Conservation (phyloP, 352 stramenopile species). For the Phytophthora cactorum region DNA sequence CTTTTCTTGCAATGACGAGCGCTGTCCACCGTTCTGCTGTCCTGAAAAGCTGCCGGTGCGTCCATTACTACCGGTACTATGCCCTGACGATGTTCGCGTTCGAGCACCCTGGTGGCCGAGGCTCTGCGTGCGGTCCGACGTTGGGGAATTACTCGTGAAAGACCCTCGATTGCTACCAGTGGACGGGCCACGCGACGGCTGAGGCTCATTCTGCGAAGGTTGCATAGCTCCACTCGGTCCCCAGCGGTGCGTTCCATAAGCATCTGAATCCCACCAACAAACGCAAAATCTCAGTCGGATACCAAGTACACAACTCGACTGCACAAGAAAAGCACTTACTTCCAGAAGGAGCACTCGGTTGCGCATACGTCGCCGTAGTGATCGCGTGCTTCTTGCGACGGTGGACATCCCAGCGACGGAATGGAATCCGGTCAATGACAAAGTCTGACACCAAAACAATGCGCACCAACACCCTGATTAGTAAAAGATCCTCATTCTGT, state of each 20-base stretch:
- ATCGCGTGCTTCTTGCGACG: constrained; percentile 66
- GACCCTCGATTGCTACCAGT: constrained; percentile 34
- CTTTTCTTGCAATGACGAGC: constrained; percentile 37
- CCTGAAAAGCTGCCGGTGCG: constrained; percentile 36
- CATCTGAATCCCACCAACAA: constrained; percentile 24
- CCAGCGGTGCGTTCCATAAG: constrained; percentile 75
- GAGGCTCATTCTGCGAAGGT: constrained; percentile 34
- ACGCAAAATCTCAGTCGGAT: constrained; percentile 7
- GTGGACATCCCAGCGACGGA: constrained; percentile 85
- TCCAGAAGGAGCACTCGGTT: constrained; percentile 41
- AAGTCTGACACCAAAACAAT: constrained; percentile 54
- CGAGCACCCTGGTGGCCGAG: constrained; percentile 28
- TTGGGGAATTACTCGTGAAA: constrained; percentile 23
- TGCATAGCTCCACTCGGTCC: constrained; percentile 57
- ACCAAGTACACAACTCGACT: neutral
- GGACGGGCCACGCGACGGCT: constrained; percentile 29
- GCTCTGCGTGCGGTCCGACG: constrained; percentile 34
- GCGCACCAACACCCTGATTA: constrained; percentile 32
- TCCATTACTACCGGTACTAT: constrained; percentile 27
- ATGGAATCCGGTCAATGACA: constrained; percentile 79
- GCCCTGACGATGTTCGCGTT: constrained; percentile 20
- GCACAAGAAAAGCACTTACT: constrained; percentile 33
- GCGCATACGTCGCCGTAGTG: constrained; percentile 47
- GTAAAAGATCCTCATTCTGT: neutral
- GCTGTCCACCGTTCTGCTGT: constrained; percentile 34